Evolutionary conservation across 805 yeast genomes (phyloP), one percentile per base, ranked within the genome.

Genomic region (Wickerhamomyces alni): DNA sequence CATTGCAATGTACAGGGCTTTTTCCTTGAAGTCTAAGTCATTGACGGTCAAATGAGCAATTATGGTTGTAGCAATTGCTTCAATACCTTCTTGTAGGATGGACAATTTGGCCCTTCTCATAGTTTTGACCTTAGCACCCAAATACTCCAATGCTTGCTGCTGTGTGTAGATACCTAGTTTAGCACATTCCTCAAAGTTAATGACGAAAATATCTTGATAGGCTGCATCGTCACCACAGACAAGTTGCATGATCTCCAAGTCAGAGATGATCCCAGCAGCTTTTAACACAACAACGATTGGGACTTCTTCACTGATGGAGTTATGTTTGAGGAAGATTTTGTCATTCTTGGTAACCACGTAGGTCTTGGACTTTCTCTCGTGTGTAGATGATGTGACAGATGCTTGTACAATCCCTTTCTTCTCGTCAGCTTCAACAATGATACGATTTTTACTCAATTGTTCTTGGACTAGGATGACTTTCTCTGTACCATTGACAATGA

Each of bases 381-480:
- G 99, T 1, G 99, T 91, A 3, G 97, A 88, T 5, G 97, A 87
- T 0, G 99, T 93, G 15, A 93, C 99, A 0, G 96, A 87, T 1
- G 99, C 97, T 64, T 93, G 99, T 17, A 89, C 96, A 17, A 93
- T 81, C 4, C 80, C 82, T 62, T 94, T 93, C 64, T 88, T 87
- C 47, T 86, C 95, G 59, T 93, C 99, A 2, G 96, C 93, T 63
- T 93, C 99, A 12, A 93, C 99, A 55, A 93, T 88, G 57, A 93
- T 93, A 74, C 99, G 86, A 65, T 93, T 93, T 66, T 93, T 93
- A 37, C 95, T 82, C 59, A 93, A 71, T 70, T 93, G 99, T 63
- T 93, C 99, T 63, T 93, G 99, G 32, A 93, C 94, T 50, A 93
- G 72, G 47, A 93, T 93, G 33, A 93, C 99, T 61, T 93, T 93